Base-by-base conservation (phyloP, 306 rosid species). In the Medicago ruthenica region DNA sequence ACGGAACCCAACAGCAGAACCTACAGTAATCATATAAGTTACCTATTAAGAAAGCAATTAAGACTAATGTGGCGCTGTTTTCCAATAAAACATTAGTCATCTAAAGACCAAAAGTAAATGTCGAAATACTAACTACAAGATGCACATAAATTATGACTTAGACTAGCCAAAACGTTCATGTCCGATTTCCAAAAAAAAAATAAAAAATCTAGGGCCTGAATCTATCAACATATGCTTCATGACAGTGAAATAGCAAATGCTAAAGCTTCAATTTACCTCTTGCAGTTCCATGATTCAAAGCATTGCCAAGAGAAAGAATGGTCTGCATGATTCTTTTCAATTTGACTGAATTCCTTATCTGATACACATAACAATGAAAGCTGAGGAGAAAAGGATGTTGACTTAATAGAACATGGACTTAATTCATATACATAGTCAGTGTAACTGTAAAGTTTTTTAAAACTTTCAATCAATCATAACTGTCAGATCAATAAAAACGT, bases 301-400 rank as follows among this genome's bases (percentile, higher is more conserved):
- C 99, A 85, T 90, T 96, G 57, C 99, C 99, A 67, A 92, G 87
- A 58, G 98, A 96, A 82, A 96, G 99, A 85, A 96, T 96, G 76
- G 99, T 96, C 83, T 96, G 99, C 99, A 96, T 90, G 84, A 90
- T 92, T 86, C 98, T 90, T 90, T 90, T 96, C 92, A 96, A 86
- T 88, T 92, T 96, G 79, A 82, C 89, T 5, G 99, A 96, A 86
- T 82, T 85, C 85, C 92, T 88, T 78, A 92, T 92, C 99, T 96
- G 98, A 84, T 80, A 62, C 70, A 70, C 85, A 84, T 20, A 76
- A 24, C 55, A 63, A 75, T 20, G 13, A 51, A 58, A 87, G 71
- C n/a, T 70, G 68, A 78, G 48, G 79, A 64, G 74, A 16, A 10
- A 79, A 53, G 12, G 18, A 47, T 8, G 60, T 20, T 31, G 60